Evolutionary conservation across 2,329 filamentous ascomycete species (phyloP), one percentile per base, ranked within the genome.

Genomic region (Lasiodiplodia theobromae): DNA sequence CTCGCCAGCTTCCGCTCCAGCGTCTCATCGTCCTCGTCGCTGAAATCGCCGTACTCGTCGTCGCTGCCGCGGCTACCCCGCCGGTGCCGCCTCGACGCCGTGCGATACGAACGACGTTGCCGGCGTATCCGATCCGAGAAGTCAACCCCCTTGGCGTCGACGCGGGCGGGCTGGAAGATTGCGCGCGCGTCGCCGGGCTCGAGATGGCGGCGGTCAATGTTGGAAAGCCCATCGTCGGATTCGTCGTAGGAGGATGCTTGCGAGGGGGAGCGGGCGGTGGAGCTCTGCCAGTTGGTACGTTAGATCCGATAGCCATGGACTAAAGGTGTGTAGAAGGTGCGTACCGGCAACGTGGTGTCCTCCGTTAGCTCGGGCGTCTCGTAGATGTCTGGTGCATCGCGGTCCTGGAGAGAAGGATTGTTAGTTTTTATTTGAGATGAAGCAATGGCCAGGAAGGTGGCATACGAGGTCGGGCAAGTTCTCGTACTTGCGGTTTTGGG

Each of bases 301-400:
- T 52, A 79, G 87, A 80, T 83, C 23, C 31, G 8, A 34, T 10
- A 34, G 31, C 31, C 31, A 34, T 34, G 31, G 31, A 10, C 31
- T 34, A 34, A 58, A 3, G 5, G 5, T 23, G 11, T n/a, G 28
- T 3, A 47, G n/a, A 10, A 21, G 66, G 69, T 49, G 79, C 87
- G 80, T 83, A 95, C 92, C 68, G 90, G 92, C 68, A 94, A 83
- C 58, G 94, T 97, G 25, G 94, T 92, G 80, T 97, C 94, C 77
- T 97, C 93, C 68, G 92, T 95, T 72, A 97, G 84, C 68, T 97
- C 94, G 72, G 95, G 94, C 18, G 96, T 98, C 82, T 98, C 95
- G 84, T 97, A 98, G 75, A 97, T 93, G 77, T 98, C 96, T 72
- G 94, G 94, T 34, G 94, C 94, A 67, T 64, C 60, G 60, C 60